Evolutionary conservation across 2,329 filamentous ascomycete species (phyloP).

Genomic region (Westerdykella ornata): DNA sequence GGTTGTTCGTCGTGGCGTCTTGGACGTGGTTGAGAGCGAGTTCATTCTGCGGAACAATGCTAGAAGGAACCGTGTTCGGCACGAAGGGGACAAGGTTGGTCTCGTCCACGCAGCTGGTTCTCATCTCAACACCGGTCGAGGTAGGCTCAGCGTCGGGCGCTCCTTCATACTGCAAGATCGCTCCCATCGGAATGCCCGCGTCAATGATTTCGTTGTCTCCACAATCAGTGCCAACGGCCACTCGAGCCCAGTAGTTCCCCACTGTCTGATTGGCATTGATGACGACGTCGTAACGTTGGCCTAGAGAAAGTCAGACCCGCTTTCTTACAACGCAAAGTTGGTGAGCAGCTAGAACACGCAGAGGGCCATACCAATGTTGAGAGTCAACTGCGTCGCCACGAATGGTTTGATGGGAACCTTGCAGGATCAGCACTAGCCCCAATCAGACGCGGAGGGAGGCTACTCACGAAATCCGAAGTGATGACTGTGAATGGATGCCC

Average conservation of each 20-base stretch:
- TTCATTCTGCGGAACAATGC: conserved; percentile 24
- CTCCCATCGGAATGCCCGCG: conserved; percentile 32
- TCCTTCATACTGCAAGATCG: conserved; percentile 37
- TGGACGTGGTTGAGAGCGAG: conserved; percentile 26
- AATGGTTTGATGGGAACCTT: conserved; percentile 39
- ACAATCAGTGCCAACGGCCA: conserved; percentile 31
- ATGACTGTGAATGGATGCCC: conserved; percentile 40
- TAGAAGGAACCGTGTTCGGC: conserved; percentile 34
- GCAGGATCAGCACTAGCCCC: conserved; percentile 3
- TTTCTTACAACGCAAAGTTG: conserved; percentile 1
- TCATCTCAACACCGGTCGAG: conserved; percentile 27
- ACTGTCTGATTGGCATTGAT: conserved; percentile 41
- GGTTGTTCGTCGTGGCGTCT: conserved; percentile 29
- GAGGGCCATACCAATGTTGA: conserved; percentile 23
- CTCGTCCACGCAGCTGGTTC: conserved; percentile 37
- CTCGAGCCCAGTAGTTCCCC: conserved; percentile 44
- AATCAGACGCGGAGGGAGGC: conserved; percentile 6
- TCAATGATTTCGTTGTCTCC: conserved; percentile 21
- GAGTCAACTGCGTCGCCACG: conserved; percentile 29
- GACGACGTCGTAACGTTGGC: conserved; percentile 44
- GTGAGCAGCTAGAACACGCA: neutral
- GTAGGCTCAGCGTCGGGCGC: conserved; percentile 32
- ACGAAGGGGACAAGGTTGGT: conserved; percentile 36
- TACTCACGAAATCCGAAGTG: conserved; percentile 35
- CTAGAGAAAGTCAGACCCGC: conserved; percentile 15